A percentile compares a stretch with the other conserved stretches of the same genome.
These are phyloP conservation scores for Sinapis alba DNA, from an alignment of 441 rosid genomes.

Conservation along the genomic window DNA sequence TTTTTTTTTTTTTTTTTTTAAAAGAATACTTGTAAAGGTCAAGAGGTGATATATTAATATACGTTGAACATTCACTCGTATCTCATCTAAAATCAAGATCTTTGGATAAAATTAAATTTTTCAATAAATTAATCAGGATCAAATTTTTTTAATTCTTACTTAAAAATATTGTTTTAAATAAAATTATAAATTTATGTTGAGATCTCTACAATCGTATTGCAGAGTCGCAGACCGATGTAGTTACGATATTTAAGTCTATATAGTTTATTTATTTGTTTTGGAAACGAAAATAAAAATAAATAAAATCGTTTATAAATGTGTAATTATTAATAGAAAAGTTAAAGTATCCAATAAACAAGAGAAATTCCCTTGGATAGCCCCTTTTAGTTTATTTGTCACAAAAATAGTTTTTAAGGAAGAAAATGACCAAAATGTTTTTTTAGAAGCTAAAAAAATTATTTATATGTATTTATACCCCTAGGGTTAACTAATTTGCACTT, in stretches of 20 bases:
- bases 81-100: neutral
- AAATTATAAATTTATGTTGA: neutral
- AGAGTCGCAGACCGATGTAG: neutral
- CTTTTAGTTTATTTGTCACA: too few species aligned
- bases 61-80: constrained; percentile 30
- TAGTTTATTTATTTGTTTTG: neutral
- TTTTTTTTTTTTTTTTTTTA: neutral
- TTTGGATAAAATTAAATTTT: neutral
- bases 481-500: too few species aligned
- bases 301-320: neutral
- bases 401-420: too few species aligned
- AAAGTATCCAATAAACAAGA: neutral
- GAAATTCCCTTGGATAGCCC: too few species aligned
- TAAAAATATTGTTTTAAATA: neutral
- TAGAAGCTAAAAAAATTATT: too few species aligned
- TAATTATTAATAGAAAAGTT: neutral
- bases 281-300: neutral
- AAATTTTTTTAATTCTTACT: neutral
- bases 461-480: too few species aligned
- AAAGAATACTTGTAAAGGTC: neutral
- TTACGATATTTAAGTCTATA: neutral
- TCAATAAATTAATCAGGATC: neutral
- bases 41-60: constrained; percentile 5
- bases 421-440: too few species aligned
- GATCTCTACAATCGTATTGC: too few species aligned